These are phyloP conservation scores for Nakaseomyces nivariensis DNA, from an alignment of 1,139 yeast genomes.

Conservation along the genomic window DNA sequence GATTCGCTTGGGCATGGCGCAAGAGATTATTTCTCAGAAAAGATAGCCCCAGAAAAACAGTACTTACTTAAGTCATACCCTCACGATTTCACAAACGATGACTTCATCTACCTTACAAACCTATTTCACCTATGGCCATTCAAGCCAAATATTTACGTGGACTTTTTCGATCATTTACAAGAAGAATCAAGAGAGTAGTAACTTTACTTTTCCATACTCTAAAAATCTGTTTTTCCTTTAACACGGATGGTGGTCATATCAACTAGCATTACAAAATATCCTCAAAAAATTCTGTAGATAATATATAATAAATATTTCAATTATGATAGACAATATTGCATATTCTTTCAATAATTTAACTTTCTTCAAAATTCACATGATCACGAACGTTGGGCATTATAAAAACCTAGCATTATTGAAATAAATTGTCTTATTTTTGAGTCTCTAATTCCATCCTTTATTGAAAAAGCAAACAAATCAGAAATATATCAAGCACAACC, in stretches of 20 bases:
- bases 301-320: too few species aligned
- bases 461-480: too few species aligned
- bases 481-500: too few species aligned
- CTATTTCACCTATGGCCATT: slow-evolving; percentile 74
- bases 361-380: too few species aligned
- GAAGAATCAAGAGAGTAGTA: slow-evolving; percentile 10
- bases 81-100: slow-evolving; percentile 43
- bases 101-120: slow-evolving; percentile 41
- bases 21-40: slow-evolving; percentile 43
- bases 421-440: not conserved
- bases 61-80: slow-evolving; percentile 38
- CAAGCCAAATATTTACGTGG: slow-evolving; percentile 47
- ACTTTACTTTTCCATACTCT: not conserved
- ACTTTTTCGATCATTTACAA: slow-evolving; percentile 20
- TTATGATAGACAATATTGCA: too few species aligned
- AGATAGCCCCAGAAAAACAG: slow-evolving; percentile 28
- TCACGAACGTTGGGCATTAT: too few species aligned
- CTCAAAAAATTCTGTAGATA: too few species aligned
- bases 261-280: too few species aligned
- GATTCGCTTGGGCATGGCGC: slow-evolving; percentile 76
- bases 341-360: too few species aligned
- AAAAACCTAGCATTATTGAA: not conserved
- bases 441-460: too few species aligned
- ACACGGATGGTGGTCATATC: too few species aligned
- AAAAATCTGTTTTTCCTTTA: not conserved